Percentiles rank a stretch among this genome's conserved stretches.
phyloP scores from a whole-genome alignment of 2,329 filamentous ascomycete genomes.

The Diatrype stigma region DNA sequence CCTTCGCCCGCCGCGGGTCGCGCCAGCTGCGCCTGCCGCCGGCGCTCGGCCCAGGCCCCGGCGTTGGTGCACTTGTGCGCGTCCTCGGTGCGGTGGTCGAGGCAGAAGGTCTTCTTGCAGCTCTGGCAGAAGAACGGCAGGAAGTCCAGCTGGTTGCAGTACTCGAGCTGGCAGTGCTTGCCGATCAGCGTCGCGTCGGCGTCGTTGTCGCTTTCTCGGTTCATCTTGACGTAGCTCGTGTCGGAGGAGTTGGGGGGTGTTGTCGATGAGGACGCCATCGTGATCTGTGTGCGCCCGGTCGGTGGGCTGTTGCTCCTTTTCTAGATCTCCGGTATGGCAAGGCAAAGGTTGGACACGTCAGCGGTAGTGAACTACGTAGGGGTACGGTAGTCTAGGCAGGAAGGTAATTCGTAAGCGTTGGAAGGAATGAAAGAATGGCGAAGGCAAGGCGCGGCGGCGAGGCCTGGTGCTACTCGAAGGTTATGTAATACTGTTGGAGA shows the following conservation, averaged over 20 bases:
- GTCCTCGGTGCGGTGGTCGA: constrained; percentile 86
- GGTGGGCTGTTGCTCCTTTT: not conserved
- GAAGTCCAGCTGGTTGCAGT: constrained; percentile 94
- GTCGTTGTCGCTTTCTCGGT: constrained; percentile 60
- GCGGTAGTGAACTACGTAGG: too few relatives aligned
- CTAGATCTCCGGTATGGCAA: not conserved
- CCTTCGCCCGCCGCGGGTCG: constrained; percentile 51
- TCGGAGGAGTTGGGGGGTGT: constrained; percentile 29
- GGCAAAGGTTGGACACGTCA: too few relatives aligned
- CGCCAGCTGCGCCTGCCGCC: constrained; percentile 50
- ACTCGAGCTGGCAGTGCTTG: constrained; percentile 83
- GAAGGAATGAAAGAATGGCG: not conserved
- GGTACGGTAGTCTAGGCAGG: not conserved
- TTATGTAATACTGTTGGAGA: not conserved
- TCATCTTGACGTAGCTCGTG: constrained; percentile 67
- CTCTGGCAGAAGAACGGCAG: constrained; percentile 92
- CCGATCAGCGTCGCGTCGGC: constrained; percentile 81
- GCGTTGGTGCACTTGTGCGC: constrained; percentile 65
- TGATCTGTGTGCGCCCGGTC: constrained; percentile 11
- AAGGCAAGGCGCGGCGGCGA: not conserved
- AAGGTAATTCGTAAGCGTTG: not conserved
- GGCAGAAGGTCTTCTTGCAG: constrained; percentile 80
- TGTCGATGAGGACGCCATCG: constrained; percentile 51
- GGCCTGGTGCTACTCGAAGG: not conserved
- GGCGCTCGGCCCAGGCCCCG: constrained; percentile 59